These are phyloP conservation scores for Avena atlantica DNA, from an alignment of 176 grass and related monocot genomes.

Conservation along the genomic window DNA sequence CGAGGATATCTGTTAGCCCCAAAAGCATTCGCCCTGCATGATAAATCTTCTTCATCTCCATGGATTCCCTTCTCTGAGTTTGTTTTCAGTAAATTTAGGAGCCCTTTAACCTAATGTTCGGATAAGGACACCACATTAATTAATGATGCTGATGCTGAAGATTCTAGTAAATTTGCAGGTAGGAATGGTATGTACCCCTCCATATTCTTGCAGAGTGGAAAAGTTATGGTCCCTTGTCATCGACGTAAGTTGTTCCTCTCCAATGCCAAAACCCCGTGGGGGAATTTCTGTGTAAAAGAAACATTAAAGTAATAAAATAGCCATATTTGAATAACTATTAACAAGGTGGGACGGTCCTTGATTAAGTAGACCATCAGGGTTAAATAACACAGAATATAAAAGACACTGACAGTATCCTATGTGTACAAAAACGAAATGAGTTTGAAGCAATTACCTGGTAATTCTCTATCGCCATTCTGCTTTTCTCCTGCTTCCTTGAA, in stretches of 20 bases:
- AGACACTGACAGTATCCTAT: neutral
- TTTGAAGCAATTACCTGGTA: conserved; percentile 54
- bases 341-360: conserved; percentile 19
- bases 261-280: conserved; percentile 61
- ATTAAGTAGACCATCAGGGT: conserved; percentile 4
- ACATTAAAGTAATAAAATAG: conserved; percentile 38
- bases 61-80: conserved; percentile 72
- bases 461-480: conserved; percentile 37
- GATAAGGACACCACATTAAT: conserved; percentile 52
- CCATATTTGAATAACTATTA: neutral
- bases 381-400: conserved; percentile 29
- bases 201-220: conserved; percentile 76
- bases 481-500: conserved; percentile 92
- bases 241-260: conserved; percentile 63
- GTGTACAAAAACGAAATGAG: neutral
- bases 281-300: conserved; percentile 53
- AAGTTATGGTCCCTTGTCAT: conserved; percentile 88
- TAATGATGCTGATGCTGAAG: neutral
- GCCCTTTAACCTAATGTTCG: conserved; percentile 73
- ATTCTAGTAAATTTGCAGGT: conserved; percentile 35
- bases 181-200: conserved; percentile 74
- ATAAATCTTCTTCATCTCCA: conserved; percentile 81
- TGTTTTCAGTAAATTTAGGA: conserved; percentile 73
- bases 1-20: conserved; percentile 93
- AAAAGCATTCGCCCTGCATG: conserved; percentile 74